phyloP scores from a whole-genome alignment of 345 rosid genomes.

The Populus pruinosa region DNA sequence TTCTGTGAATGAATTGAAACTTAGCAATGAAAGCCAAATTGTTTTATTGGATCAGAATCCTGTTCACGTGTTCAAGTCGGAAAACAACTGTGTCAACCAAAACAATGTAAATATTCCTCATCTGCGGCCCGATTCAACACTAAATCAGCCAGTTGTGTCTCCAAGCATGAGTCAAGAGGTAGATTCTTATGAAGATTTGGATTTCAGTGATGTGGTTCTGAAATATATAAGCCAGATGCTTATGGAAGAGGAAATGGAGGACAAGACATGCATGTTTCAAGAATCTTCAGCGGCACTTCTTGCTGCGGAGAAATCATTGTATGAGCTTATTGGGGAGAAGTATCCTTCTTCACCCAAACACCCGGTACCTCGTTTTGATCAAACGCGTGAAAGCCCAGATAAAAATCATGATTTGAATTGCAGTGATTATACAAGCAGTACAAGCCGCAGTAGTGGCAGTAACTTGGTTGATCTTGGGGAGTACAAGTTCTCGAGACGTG shows the following conservation, averaged over 20 bases:
- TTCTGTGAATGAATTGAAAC: constrained; percentile 25
- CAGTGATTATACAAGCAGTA: constrained; percentile 5
- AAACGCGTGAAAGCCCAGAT: constrained; percentile 13
- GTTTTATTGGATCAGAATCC: constrained; percentile 16
- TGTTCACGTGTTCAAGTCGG: constrained; percentile 8
- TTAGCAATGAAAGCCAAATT: constrained; percentile 14
- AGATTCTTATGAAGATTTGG: constrained; percentile 41
- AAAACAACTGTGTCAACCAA: constrained; percentile 1
- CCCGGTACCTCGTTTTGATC: constrained; percentile 4
- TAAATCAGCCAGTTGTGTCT: background rate
- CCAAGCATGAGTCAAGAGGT: constrained; percentile 16
- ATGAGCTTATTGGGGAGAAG: constrained; percentile 55
- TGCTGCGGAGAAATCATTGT: constrained; percentile 56
- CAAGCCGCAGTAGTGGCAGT: constrained; percentile 9
- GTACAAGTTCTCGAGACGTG: constrained; percentile 3
- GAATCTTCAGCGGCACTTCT: constrained; percentile 54
- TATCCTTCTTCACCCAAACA: constrained; percentile 40
- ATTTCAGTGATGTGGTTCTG: constrained; percentile 54
- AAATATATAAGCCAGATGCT: constrained; percentile 53
- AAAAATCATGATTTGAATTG: constrained; percentile 16
- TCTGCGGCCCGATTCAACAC: constrained; percentile 15
- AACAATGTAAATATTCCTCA: constrained; percentile 17
- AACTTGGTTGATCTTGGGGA: constrained; percentile 23
- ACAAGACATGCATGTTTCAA: constrained; percentile 47
- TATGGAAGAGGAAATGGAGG: constrained; percentile 66